Percentiles rank a stretch among this genome's conserved stretches.
These are phyloP conservation scores for Rubia tinctorum DNA, from an alignment of 305 asterid genomes.

Conservation along the genomic window DNA sequence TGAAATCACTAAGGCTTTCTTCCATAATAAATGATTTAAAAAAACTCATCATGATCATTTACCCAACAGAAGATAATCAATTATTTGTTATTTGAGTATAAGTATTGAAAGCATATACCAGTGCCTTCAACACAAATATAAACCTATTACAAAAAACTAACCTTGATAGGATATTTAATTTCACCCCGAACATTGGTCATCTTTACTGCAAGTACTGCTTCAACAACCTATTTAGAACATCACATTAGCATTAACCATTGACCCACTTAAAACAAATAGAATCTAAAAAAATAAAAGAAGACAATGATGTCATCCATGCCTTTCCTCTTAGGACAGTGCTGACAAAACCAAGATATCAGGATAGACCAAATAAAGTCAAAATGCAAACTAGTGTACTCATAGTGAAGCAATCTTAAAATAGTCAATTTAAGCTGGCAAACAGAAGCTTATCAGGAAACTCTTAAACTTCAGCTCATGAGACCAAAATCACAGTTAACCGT, in stretches of 20 bases:
- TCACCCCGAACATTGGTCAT: constrained; percentile 83
- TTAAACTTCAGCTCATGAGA: neutral
- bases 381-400: neutral
- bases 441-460: neutral
- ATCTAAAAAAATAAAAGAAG: neutral
- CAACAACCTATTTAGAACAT: constrained; percentile 54
- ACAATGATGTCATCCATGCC: neutral
- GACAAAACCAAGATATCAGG: neutral
- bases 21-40: neutral
- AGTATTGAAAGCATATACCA: neutral
- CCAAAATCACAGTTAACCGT: neutral
- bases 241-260: neutral
- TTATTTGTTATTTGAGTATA: neutral
- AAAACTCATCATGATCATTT: neutral
- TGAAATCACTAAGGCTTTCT: neutral
- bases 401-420: neutral
- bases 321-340: neutral
- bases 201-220: constrained; percentile 78
- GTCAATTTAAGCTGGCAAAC: neutral
- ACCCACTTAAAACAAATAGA: neutral
- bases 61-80: neutral
- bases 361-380: neutral
- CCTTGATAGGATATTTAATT: constrained; percentile 81
- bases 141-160: constrained; percentile 19
- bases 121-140: neutral